Conservation (phyloP, 176 grass and related monocot species). For the Oryza australiensis region DNA sequence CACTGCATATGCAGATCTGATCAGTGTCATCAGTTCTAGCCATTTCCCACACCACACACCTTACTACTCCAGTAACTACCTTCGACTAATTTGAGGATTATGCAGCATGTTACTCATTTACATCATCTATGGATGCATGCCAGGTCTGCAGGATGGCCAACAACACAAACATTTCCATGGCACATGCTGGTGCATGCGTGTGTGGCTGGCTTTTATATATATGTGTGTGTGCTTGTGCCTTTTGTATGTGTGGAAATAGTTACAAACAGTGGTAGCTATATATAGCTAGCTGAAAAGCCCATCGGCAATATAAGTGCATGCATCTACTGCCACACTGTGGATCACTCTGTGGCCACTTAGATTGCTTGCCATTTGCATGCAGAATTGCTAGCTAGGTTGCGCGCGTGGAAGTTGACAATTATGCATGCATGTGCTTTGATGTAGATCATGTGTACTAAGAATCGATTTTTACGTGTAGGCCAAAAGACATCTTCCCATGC, state of each 20-base stretch:
- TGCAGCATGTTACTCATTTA: too few relatives aligned
- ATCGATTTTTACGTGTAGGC: too few relatives aligned
- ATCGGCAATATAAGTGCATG: conserved; percentile 33
- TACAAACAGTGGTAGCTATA: conserved; percentile 18
- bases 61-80: background rate
- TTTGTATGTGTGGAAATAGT: conserved; percentile 22
- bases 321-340: background rate
- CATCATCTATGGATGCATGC: too few relatives aligned
- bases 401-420: background rate
- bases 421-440: background rate
- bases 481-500: too few relatives aligned
- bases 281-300: background rate
- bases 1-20: too few relatives aligned
- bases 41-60: background rate
- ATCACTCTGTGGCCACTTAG: conserved; percentile 28
- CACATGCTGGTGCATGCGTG: conserved; percentile 9
- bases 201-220: background rate
- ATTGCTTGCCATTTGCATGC: background rate
- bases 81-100: background rate
- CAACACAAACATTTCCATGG: conserved; percentile 18
- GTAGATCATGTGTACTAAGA: too few relatives aligned
- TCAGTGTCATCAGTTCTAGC: too few relatives aligned
- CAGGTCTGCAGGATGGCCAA: conserved; percentile 9
- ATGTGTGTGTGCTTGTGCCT: background rate
- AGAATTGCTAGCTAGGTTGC: too few relatives aligned